phyloP scores from a whole-genome alignment of 1,139 yeast species.

The Hansenula sp. region DNA sequence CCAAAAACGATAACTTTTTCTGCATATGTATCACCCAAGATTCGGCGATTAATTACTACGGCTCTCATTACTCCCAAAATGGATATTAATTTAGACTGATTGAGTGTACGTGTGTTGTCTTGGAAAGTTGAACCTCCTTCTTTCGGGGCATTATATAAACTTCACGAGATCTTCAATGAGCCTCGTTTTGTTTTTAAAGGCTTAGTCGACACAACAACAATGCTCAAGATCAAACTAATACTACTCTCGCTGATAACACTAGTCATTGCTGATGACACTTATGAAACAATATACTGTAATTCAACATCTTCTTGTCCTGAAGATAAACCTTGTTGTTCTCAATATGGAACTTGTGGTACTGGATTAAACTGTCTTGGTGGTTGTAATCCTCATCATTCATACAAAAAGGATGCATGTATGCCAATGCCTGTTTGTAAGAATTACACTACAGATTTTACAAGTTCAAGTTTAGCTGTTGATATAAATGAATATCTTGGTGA shows the following conservation, averaged over 20 bases:
- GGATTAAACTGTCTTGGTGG: constrained; percentile 82
- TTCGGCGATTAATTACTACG: too few relatives aligned
- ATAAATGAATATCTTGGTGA: constrained; percentile 61
- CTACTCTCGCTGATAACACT: neutral
- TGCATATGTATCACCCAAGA: too few relatives aligned
- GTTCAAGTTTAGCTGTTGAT: constrained; percentile 25
- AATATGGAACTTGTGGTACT: constrained; percentile 77
- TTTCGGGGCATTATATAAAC: too few relatives aligned
- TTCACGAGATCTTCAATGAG: too few relatives aligned
- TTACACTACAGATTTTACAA: constrained; percentile 33
- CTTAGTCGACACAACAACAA: too few relatives aligned
- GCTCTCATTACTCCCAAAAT: too few relatives aligned
- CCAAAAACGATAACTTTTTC: too few relatives aligned
- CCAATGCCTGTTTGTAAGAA: constrained; percentile 53
- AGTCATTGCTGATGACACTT: constrained; percentile 7
- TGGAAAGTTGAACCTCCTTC: too few relatives aligned
- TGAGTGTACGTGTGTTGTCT: too few relatives aligned
- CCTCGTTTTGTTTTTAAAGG: too few relatives aligned
- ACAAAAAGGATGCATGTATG: constrained; percentile 46
- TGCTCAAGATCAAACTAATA: too few relatives aligned
- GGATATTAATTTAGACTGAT: too few relatives aligned
- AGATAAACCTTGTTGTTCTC: constrained; percentile 75
- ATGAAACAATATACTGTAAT: constrained; percentile 18
- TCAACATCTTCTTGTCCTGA: constrained; percentile 52
- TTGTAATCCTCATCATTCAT: constrained; percentile 52